Conservation (phyloP, 2,329 filamentous ascomycete genomes). For the Tetracladium maxilliforme region DNA sequence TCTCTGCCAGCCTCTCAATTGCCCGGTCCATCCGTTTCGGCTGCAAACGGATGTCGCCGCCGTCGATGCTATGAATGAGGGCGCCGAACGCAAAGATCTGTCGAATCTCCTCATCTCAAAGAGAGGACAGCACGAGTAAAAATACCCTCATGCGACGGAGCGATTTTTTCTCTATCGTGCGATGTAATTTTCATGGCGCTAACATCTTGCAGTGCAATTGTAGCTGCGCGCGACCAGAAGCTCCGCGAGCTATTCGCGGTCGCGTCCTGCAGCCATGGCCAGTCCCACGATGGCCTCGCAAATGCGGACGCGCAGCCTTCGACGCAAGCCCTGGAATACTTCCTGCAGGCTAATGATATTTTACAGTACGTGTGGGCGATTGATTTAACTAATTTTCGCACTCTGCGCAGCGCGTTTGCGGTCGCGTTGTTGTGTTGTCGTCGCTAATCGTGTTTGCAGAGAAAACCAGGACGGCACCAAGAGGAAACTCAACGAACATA, state of each 20-base stretch:
- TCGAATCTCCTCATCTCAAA: background rate
- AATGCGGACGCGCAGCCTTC: constrained; percentile 39
- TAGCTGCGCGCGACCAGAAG: constrained; percentile 80
- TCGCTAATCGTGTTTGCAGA: constrained; percentile 7
- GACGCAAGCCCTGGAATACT: constrained; percentile 36
- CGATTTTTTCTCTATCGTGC: constrained; percentile 31
- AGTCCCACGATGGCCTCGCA: constrained; percentile 41
- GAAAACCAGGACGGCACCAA: constrained; percentile 5
- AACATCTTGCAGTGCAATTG: constrained; percentile 45
- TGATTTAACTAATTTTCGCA: constrained; percentile 13
- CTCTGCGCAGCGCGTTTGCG: constrained; percentile 7
- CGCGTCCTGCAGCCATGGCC: constrained; percentile 53
- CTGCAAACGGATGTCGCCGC: background rate
- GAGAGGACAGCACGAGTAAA: background rate
- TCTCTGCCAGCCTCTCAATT: background rate
- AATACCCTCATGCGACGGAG: constrained; percentile 24
- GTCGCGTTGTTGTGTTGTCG: constrained; percentile 5
- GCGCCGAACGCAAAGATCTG: background rate
- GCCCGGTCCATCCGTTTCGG: background rate
- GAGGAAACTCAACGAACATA: constrained; percentile 28
- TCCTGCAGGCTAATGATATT: constrained; percentile 41
- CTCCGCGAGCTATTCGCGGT: constrained; percentile 73
- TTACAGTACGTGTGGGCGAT: constrained; percentile 49
- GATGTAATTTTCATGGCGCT: constrained; percentile 28
- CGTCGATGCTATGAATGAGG: constrained; percentile 1